Evolutionary conservation across 371 early-diverging fungal genomes (phyloP).

Genomic region (Neoconidiobolus thromboides): DNA sequence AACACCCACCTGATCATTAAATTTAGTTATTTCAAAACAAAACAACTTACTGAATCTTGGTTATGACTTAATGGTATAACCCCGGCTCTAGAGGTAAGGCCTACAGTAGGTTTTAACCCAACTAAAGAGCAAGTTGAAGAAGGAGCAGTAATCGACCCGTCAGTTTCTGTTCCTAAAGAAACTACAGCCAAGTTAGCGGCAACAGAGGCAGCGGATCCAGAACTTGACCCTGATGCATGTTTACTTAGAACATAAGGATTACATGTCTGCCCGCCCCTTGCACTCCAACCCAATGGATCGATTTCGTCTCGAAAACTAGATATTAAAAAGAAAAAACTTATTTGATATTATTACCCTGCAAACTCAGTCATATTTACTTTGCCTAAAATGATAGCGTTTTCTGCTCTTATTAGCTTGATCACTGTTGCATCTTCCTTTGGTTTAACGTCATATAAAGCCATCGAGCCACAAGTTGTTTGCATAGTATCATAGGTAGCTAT

Average conservation of each 20-base stretch:
- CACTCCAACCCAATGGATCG: conserved; percentile 7
- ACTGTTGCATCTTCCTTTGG: conserved; percentile 67
- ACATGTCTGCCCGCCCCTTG: conserved; percentile 9
- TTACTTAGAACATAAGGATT: conserved; percentile 8
- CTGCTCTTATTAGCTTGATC: conserved; percentile 30
- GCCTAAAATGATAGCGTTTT: conserved; percentile 55
- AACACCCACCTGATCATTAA: neutral
- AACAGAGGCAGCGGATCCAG: conserved; percentile 78
- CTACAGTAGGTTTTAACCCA: conserved; percentile 84
- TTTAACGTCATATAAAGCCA: conserved; percentile 22
- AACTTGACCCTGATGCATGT: conserved; percentile 12
- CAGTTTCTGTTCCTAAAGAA: conserved; percentile 80
- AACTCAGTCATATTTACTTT: conserved; percentile 91
- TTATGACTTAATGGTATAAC: conserved; percentile 71
- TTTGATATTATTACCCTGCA: conserved; percentile 32
- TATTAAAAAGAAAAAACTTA: conserved; percentile 2
- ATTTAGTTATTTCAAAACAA: neutral
- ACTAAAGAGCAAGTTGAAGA: conserved; percentile 81
- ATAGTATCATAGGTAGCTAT: conserved; percentile 29
- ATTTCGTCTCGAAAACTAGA: neutral
- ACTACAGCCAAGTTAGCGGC: conserved; percentile 47
- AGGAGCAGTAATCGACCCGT: conserved; percentile 80
- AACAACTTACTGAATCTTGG: conserved; percentile 47
- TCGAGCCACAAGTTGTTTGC: conserved; percentile 35
- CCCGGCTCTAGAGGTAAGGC: conserved; percentile 67